phyloP scores from a whole-genome alignment of 257 asterid genomes.

The Ligustrum vulgare region DNA sequence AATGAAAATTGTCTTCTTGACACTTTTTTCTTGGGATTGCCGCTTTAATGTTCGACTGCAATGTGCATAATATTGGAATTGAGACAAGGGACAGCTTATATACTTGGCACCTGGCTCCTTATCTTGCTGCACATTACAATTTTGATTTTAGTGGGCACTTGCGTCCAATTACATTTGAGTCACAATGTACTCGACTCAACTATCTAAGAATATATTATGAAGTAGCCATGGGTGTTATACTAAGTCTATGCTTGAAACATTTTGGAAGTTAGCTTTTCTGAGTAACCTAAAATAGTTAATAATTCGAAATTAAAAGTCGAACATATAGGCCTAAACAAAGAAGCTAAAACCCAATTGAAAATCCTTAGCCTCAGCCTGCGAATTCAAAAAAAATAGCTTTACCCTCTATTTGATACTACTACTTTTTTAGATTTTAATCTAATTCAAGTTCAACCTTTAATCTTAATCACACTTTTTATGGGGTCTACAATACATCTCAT shows the following conservation, averaged over 20 bases:
- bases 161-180: too few relatives aligned
- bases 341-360: too few relatives aligned
- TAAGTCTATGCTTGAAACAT: neutral
- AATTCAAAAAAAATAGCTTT: too few relatives aligned
- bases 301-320: too few relatives aligned
- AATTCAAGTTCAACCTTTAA: too few relatives aligned
- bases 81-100: neutral
- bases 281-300: too few relatives aligned
- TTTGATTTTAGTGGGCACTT: neutral
- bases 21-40: neutral
- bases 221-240: neutral
- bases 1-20: neutral
- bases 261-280: neutral
- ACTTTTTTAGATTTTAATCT: too few relatives aligned
- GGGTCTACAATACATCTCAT: too few relatives aligned
- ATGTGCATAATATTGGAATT: neutral
- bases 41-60: neutral
- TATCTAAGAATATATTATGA: neutral
- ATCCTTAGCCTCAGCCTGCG: too few relatives aligned
- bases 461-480: too few relatives aligned
- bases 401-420: too few relatives aligned
- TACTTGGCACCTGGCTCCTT: neutral
- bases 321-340: too few relatives aligned
- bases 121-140: neutral
- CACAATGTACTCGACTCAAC: neutral